phyloP scores from a whole-genome alignment of 495 filamentous ascomycete species.

The Penicillium angulare region DNA sequence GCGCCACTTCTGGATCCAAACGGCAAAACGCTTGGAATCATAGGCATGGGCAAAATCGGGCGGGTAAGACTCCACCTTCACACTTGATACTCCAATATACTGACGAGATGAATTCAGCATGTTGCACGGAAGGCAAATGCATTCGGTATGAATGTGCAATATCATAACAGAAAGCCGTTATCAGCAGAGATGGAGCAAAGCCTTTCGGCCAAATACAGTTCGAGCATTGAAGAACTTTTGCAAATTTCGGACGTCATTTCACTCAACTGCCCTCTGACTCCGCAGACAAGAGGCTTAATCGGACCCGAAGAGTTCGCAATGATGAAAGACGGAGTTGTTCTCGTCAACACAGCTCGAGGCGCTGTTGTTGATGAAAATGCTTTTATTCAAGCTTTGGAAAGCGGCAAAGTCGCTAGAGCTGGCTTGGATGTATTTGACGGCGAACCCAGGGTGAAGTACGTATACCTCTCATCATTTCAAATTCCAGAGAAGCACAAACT shows the following conservation, averaged over 20 bases:
- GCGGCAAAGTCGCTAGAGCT: not conserved
- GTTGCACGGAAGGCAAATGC: slow-evolving; percentile 27
- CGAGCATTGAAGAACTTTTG: slow-evolving; percentile 57
- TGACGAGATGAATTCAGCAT: too few relatives aligned
- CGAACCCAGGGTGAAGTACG: not conserved
- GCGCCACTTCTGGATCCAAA: slow-evolving; percentile 47
- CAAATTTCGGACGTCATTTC: slow-evolving; percentile 57
- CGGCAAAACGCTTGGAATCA: slow-evolving; percentile 57
- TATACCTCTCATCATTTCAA: too few relatives aligned
- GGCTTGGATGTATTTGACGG: not conserved
- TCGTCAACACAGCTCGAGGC: slow-evolving; percentile 59
- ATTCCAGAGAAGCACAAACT: too few relatives aligned
- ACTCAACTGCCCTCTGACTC: slow-evolving; percentile 60
- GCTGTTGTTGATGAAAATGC: slow-evolving; percentile 57
- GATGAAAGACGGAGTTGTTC: slow-evolving; percentile 59
- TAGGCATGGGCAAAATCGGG: slow-evolving; percentile 77
- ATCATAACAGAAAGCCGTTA: slow-evolving; percentile 48
- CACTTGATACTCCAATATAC: too few relatives aligned
- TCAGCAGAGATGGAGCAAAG: slow-evolving; percentile 41
- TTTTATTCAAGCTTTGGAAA: slow-evolving; percentile 40
- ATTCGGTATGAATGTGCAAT: slow-evolving; percentile 53
- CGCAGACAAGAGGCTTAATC: slow-evolving; percentile 54
- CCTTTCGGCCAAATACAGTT: slow-evolving; percentile 51
- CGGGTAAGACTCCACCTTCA: too few relatives aligned
- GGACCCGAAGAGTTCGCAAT: slow-evolving; percentile 41